Evolutionary conservation across 805 yeast species (phyloP), one percentile per base, ranked within the genome.

Genomic region (Suhomyces prunicola): DNA sequence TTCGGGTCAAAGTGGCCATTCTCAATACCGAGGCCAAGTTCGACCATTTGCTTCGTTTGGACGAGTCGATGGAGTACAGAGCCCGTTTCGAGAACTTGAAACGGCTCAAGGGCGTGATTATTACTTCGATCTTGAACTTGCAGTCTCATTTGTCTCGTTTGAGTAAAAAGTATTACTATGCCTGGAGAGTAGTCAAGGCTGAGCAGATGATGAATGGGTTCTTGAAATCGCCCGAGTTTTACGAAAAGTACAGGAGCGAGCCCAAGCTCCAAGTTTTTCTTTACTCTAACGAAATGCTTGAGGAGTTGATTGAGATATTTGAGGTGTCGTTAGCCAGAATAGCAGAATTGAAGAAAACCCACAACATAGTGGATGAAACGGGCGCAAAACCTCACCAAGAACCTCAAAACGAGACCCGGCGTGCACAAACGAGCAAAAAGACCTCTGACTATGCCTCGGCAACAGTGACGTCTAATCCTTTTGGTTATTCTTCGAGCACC

Each of bases 171-270:
- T 86, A 85, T 62, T 83, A 82, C 53, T 85, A 84, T 62, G 87
- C 90, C 2, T 84, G 86, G 84, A 79, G 87, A 67, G 77, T 86
- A 63, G 74, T 82, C 36, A 85, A 84, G 59, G 85, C 88, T 0
- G 81, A 80, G 49, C 65, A 65, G 5, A 76, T 71, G 45, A 59
- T 83, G 19, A 57, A 77, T 10, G 69, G 64, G 12, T 46, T 77
- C 3, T 51, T 81, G 10, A 64, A 55, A 0, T 64, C 69, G 17
- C 58, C 67, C 22, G 69, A 66, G 5, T 61, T 68, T 35, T 71
- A 65, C 52, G 56, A 61, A 12, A 40, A 27, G 12, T 24, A 45
- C 24, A 31, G 26, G 6, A 23, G 24, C 5, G 45, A 40, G 5
- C 41, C 49, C 10, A 46, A 27, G 7, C 50, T 55, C 9, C 50